These are phyloP conservation scores for Ilyonectria sp. DNA, from an alignment of 2,329 filamentous ascomycete genomes.

Conservation along the genomic window DNA sequence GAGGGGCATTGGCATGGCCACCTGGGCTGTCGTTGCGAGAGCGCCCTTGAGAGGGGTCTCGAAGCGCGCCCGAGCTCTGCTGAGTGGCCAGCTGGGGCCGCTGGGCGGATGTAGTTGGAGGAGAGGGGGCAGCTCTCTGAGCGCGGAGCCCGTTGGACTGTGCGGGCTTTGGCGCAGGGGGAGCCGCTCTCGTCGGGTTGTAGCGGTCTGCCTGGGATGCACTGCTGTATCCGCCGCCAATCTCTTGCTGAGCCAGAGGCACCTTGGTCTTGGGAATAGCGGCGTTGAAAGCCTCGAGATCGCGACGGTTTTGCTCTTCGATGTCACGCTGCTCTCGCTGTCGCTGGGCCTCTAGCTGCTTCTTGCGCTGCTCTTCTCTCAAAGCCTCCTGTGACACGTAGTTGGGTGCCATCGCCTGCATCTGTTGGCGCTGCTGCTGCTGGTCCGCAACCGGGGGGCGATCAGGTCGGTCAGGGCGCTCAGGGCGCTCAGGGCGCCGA, in stretches of 20 bases:
- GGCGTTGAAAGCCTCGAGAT: constrained; percentile 91
- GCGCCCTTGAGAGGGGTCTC: constrained; percentile 61
- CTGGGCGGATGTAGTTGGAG: constrained; percentile 55
- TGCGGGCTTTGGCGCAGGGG: constrained; percentile 79
- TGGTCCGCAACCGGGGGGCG: constrained; percentile 57
- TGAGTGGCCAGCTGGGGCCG: constrained; percentile 67
- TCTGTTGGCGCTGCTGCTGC: constrained; percentile 71
- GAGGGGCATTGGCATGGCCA: constrained; percentile 66
- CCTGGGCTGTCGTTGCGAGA: constrained; percentile 64
- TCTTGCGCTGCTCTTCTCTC: constrained; percentile 73
- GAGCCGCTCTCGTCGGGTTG: constrained; percentile 88
- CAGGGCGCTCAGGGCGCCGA: constrained; percentile 58
- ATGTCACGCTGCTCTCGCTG: constrained; percentile 65
- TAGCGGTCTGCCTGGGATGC: constrained; percentile 74
- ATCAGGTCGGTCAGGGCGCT: constrained; percentile 51
- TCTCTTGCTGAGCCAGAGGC: constrained; percentile 89
- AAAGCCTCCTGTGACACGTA: constrained; percentile 67
- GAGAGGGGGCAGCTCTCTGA: constrained; percentile 88
- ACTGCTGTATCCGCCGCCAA: constrained; percentile 75
- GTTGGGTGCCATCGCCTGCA: constrained; percentile 69
- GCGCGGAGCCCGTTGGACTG: constrained; percentile 74
- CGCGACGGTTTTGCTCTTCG: constrained; percentile 79
- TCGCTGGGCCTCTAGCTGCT: constrained; percentile 73
- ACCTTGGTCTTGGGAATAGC: constrained; percentile 86
- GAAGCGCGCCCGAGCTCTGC: constrained; percentile 63